Evolutionary conservation across 768 basidiomycete species (phyloP), one percentile per base, ranked within the genome.

Genomic region (Macrolepiota albuminosa): DNA sequence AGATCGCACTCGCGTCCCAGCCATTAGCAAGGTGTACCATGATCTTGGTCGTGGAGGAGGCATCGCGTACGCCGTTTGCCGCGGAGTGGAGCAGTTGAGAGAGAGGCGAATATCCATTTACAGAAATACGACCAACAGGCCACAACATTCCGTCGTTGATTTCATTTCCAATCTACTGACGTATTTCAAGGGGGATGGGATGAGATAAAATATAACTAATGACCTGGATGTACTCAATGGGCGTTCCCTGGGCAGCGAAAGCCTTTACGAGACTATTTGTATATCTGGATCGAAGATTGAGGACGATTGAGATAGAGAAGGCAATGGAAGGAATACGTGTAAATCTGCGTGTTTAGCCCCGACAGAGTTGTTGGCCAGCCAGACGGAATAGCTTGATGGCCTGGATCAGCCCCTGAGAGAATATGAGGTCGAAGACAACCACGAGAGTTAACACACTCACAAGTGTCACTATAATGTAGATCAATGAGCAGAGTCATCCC

Each of bases 121-220:
- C 73, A 13, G 82, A 84, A 57, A 83, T 83, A 36, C 74, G 71
- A 45, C 84, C 85, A 31, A 77, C 74, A 11, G 85, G 85, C 84
- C 84, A 86, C 24, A 86, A 76, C 36, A 87, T 71, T 16, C 85
- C 85, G 61, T 82, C 76, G 71, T 85, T 86, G 65, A 87, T 86
- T 69, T 87, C 85, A 63, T 87, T 86, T 10, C 85, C 85, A 58
- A 85, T 78, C 79, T 83, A 66, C 29, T 26, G 9, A 21, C 33
- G 24, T 11, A n/a, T 36, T 47, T 56, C 18, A 21, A 40, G 29
- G 13, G 49, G 21, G 24, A 9, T 26, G 9, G 26, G 2, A 21
- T n/a, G 13, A 7, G n/a, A 13, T 36, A 14, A 3, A 18, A 11
- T 26, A 39, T 29, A 47, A 34, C 33, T 21, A 40, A 26, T 24